A percentile compares a stretch with the other conserved stretches of the same genome.
phyloP scores from a whole-genome alignment of 805 yeast genomes.

The Candida taoyuanica region DNA sequence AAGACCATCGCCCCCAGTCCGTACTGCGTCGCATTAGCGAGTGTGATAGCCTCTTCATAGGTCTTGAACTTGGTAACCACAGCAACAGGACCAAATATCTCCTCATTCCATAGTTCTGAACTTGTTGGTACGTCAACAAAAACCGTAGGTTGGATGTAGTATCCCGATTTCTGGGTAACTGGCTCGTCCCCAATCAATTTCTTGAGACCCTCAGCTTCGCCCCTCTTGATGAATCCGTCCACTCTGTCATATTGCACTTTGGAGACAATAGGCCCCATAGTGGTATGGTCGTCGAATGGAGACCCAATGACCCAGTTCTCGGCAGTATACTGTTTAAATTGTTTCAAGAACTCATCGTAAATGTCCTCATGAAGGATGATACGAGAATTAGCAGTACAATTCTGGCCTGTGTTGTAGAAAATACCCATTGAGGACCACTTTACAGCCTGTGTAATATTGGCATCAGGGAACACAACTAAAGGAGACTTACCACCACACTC shows the following conservation, averaged over 20 bases:
- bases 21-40: conserved; percentile 69
- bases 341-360: conserved; percentile 47
- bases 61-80: conserved; percentile 58
- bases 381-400: conserved; percentile 65
- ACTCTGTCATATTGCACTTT: conserved; percentile 53
- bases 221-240: conserved; percentile 38
- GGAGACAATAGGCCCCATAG: conserved; percentile 61
- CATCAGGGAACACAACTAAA: conserved; percentile 55
- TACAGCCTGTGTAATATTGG: conserved; percentile 59
- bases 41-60: conserved; percentile 61
- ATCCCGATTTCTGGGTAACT: conserved; percentile 46
- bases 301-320: conserved; percentile 51
- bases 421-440: conserved; percentile 67
- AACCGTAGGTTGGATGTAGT: conserved; percentile 69
- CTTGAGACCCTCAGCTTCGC: conserved; percentile 46
- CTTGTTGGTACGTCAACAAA: conserved; percentile 64
- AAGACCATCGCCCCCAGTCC: conserved; percentile 84
- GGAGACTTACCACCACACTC: conserved; percentile 78
- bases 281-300: conserved; percentile 42
- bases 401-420: conserved; percentile 62
- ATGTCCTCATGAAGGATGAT: conserved; percentile 52
- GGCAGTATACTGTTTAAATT: conserved; percentile 41
- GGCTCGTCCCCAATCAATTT: conserved; percentile 35
- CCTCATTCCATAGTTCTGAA: conserved; percentile 69
- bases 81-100: conserved; percentile 87